Conservation (phyloP, 495 filamentous ascomycete genomes). For the Parathielavia hyrcaniae region DNA sequence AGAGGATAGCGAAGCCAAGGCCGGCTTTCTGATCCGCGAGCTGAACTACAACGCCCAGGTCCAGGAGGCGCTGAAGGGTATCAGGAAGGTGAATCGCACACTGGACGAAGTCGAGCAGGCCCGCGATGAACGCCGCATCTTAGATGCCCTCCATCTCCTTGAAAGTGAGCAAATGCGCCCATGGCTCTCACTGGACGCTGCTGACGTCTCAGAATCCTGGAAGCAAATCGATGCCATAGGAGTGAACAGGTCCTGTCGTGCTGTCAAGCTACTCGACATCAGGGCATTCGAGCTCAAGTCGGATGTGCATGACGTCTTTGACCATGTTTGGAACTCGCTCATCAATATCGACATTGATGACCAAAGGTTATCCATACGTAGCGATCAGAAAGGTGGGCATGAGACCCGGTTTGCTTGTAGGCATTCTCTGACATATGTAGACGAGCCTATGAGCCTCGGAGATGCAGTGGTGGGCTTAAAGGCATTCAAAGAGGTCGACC, state of each 20-base stretch:
- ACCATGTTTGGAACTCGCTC: constrained; percentile 50
- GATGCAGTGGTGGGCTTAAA: constrained; percentile 46
- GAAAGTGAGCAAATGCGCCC: constrained; percentile 35
- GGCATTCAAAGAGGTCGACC: constrained; percentile 48
- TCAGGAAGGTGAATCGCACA: constrained; percentile 48
- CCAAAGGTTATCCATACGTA: constrained; percentile 44
- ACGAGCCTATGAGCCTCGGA: constrained; percentile 41
- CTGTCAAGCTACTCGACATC: constrained; percentile 44
- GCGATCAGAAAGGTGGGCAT: constrained; percentile 38
- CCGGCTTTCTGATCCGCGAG: constrained; percentile 65
- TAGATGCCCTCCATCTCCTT: constrained; percentile 47
- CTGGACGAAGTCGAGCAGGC: constrained; percentile 50
- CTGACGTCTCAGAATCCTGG: constrained; percentile 39
- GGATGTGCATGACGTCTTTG: constrained; percentile 53
- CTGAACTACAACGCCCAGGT: constrained; percentile 69
- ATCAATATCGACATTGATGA: constrained; percentile 49
- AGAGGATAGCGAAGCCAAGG: constrained; percentile 62
- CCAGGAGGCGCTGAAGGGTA: constrained; percentile 52
- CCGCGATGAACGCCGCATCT: constrained; percentile 41
- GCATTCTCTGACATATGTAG: constrained; percentile 32
- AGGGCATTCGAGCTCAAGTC: constrained; percentile 49
- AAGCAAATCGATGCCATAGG: constrained; percentile 39
- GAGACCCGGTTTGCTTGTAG: background rate
- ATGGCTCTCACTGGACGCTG: background rate
- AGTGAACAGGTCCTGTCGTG: constrained; percentile 42